Base-by-base conservation (phyloP, 257 asterid species). In the Cruciata laevipes region DNA sequence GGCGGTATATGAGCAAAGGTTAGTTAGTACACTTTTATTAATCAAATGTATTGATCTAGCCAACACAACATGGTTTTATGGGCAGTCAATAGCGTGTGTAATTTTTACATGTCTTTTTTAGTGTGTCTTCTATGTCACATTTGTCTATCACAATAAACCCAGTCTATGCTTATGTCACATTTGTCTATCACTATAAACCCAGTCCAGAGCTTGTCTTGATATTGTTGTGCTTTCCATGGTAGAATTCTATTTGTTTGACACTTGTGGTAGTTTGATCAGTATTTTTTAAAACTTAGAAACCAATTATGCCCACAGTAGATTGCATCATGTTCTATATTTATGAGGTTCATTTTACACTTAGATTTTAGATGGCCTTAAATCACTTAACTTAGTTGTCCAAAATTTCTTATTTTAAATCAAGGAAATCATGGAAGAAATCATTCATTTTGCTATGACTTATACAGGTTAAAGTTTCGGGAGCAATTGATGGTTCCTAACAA, bases 1-100 rank as follows among this genome's bases (percentile, higher is more conserved):
- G 73, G 95, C 95, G 4, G 68, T 94, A 74, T 76, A 90, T 60
- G 92, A 84, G 51, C 89, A 88, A 74, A 94, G 99, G 99, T 93
- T 47, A 64, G 83, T 66, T 71, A 55, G 51, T 25, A 37, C 21
- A 49, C 56, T 37, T 37, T 63, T n/a, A 23, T 63, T 52, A 23
- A 42, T 58, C 21, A 30, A n/a, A 11, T 30, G 47, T 25, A 23
- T 66, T 13, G 32, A 33, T 55, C 14, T 18, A 71, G 44, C 0
- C 44, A 37, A 42, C 17, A 42, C 3, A 38, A 10, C 38, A 18
- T 31, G 58, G 16, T 37, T 71, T 76, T n/a, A 55, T 40, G 69
- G 12, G 57, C 58, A 65, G 42, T 7, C 30, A 44, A 30, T 27
- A 24, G 66, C 25, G 30, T 21, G 31, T 30, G 4, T 56, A 33